Evolutionary conservation across 352 stramenopile species (phyloP).

Genomic region (Phytopythium montanum): DNA sequence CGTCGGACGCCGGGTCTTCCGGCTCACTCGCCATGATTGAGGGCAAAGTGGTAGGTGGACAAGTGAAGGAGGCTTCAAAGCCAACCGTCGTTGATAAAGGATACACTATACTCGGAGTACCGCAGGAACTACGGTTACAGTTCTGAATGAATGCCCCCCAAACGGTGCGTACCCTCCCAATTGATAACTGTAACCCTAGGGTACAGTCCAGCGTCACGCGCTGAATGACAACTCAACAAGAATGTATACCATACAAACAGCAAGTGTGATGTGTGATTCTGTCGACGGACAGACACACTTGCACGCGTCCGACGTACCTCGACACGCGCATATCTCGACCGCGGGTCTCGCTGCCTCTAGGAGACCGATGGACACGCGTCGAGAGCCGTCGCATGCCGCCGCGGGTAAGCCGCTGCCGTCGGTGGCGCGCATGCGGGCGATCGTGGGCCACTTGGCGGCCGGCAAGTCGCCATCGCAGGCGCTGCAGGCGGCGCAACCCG

Average conservation of each 20-base stretch:
- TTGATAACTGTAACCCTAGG: neutral
- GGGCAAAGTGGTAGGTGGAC: no score
- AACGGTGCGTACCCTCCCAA: no score
- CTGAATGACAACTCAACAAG: neutral
- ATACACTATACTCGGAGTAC: no score
- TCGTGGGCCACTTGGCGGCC: slow-evolving; percentile 37
- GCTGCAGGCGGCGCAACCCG: neutral
- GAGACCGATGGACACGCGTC: neutral
- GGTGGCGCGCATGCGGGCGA: slow-evolving; percentile 47
- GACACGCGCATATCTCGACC: neutral
- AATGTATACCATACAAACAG: neutral
- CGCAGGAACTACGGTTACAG: no score
- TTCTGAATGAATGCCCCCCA: no score
- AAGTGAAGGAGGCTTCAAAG: no score
- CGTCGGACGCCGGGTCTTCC: neutral
- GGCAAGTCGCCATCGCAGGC: neutral
- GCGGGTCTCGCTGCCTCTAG: neutral
- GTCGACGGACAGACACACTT: neutral
- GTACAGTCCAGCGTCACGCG: neutral
- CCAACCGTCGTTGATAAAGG: no score
- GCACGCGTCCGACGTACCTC: neutral
- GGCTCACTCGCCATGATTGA: neutral
- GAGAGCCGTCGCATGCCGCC: neutral
- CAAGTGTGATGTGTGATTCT: neutral
- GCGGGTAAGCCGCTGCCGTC: slow-evolving; percentile 9